Evolutionary conservation across 179 eudicot species (phyloP).

Genomic region (Nepenthes alata): DNA sequence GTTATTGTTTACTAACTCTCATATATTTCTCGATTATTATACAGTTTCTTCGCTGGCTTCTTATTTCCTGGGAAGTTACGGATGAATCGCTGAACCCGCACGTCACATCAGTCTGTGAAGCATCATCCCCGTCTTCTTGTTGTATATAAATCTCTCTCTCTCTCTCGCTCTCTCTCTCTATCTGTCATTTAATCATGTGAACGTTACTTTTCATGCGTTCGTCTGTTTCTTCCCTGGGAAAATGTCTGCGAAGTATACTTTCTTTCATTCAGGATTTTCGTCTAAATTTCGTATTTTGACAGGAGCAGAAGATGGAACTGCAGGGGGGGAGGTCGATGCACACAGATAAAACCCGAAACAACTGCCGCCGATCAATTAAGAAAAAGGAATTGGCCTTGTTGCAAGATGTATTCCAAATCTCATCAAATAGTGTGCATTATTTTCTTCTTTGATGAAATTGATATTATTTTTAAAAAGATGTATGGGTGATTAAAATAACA

Average conservation of each 20-base stretch:
- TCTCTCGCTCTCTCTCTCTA: constrained; percentile 12
- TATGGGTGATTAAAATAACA: constrained; percentile 11
- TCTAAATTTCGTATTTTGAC: constrained; percentile 1
- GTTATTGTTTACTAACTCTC: not conserved
- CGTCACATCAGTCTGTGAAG: constrained; percentile 25
- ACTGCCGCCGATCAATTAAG: constrained; percentile 27
- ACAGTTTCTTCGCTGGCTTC: not conserved
- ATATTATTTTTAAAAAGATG: not conserved
- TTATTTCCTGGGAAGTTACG: not conserved
- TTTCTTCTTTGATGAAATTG: not conserved
- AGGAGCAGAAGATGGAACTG: constrained; percentile 19
- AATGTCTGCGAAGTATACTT: not conserved
- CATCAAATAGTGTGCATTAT: not conserved
- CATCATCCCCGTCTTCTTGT: constrained; percentile 7
- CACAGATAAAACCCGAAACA: constrained; percentile 14
- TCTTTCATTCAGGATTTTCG: not conserved
- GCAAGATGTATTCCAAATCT: constrained; percentile 32
- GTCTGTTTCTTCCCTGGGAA: not conserved
- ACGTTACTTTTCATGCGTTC: constrained; percentile 5
- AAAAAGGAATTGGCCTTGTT: constrained; percentile 57
- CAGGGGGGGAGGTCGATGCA: constrained; percentile 18
- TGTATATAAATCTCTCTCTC: constrained; percentile 3
- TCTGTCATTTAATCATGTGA: not conserved
- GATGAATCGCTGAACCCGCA: constrained; percentile 21
- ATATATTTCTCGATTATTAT: not conserved